These are phyloP conservation scores for Psilocybe cubensis DNA, from an alignment of 768 basidiomycete genomes.

Conservation along the genomic window DNA sequence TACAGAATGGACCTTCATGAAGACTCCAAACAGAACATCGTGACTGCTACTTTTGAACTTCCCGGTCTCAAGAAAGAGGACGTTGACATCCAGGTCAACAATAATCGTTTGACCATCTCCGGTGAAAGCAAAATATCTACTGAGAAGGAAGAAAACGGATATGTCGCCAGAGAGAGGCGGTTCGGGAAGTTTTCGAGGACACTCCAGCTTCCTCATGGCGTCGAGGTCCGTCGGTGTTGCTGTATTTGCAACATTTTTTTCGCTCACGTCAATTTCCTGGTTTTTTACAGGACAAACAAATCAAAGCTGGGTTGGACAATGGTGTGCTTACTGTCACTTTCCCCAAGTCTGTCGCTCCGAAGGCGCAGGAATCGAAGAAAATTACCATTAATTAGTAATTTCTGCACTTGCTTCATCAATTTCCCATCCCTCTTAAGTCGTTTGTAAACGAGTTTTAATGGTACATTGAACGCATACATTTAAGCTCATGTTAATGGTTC, in stretches of 20 bases:
- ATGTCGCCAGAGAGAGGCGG: constrained; percentile 52
- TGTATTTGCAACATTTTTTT: not conserved
- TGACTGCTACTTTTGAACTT: constrained; percentile 62
- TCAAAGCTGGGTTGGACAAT: constrained; percentile 44
- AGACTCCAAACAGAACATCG: constrained; percentile 44
- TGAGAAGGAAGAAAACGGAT: constrained; percentile 40
- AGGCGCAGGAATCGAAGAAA: constrained; percentile 31
- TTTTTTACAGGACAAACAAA: constrained; percentile 31
- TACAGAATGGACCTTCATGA: constrained; percentile 61
- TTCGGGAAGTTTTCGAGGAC: constrained; percentile 49
- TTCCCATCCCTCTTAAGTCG: no score
- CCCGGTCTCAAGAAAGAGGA: constrained; percentile 61
- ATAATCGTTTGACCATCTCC: constrained; percentile 53
- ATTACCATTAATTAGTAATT: constrained; percentile 30
- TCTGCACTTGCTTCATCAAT: not conserved
- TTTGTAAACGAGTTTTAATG: no score
- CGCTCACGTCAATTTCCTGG: constrained; percentile 24
- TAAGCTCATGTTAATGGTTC: no score
- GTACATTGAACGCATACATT: no score
- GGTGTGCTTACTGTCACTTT: constrained; percentile 54
- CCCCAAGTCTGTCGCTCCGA: constrained; percentile 39
- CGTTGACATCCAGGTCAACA: constrained; percentile 54
- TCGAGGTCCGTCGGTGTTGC: constrained; percentile 43
- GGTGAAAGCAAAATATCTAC: constrained; percentile 44
- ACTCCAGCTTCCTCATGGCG: constrained; percentile 53